Evolutionary conservation across 257 asterid genomes (phyloP), one percentile per base, ranked within the genome.

Genomic region (Linderniella brevidens): DNA sequence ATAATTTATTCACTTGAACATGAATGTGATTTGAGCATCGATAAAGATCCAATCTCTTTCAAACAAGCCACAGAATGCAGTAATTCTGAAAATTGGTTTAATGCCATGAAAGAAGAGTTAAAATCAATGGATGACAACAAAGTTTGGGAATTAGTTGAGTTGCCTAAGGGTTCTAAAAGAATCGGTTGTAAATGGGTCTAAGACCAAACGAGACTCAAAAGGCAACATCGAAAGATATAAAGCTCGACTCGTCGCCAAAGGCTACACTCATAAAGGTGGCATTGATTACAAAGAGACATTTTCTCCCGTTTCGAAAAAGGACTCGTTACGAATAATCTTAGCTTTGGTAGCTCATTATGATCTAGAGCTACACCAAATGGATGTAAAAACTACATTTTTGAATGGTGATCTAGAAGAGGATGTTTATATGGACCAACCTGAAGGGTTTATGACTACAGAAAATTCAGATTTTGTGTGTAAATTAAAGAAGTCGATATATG

Each of bases 401-500:
- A 43, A n/a, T 43, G 48, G 48, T 13, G 17, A 43, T 9, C n/a
- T 43, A 17, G 15, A 43, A 16, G 48, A 43, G 17, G 17, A 43
- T 5, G 15, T 43, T 43, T 43, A 43, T 43, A 43, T 43, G 17
- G 17, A 43, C 5, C 48, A 43, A 43, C 48, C 15, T 1, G 15
- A 43, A 43, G 19, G 48, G 5, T 43, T 43, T 13, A 1, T 9
- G 18, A n/a, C 17, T 5, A 16, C 17, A 43, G 17, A 8, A 43
- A 43, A 43, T 13, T 15, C 14, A 16, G 4, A 16, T 17, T 13
- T 43, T 3, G 48, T 43, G 48, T 43, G 48, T 43, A 43, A 8
- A n/a, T 16, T 43, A 13, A 43, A 43, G 48, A 43, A 43, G 19
- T 43, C 19, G 15, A 43, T 43, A 43, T 43, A 43, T 16, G 48